These are phyloP conservation scores for Litsea cubeba DNA, from an alignment of 164 flowering plant species.

Conservation along the genomic window DNA sequence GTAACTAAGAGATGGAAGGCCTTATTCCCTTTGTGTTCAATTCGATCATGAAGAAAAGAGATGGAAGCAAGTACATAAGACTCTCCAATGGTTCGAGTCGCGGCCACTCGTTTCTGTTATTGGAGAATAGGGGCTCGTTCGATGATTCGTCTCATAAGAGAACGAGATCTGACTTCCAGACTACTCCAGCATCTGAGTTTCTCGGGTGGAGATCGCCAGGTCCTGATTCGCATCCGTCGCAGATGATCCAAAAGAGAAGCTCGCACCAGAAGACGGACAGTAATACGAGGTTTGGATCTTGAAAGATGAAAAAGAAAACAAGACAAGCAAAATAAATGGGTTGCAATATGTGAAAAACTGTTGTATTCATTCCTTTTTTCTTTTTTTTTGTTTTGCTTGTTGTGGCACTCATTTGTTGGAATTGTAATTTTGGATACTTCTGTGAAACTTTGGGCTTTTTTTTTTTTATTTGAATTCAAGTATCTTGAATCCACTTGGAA, in stretches of 20 bases:
- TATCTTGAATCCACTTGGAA: no score
- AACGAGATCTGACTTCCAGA: constrained; percentile 7
- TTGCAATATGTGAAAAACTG: background rate
- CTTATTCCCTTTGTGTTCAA: constrained; percentile 34
- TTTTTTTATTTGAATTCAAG: no score
- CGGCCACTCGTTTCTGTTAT: constrained; percentile 19
- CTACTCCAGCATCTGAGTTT: background rate
- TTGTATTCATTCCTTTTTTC: background rate
- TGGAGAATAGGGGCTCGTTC: background rate
- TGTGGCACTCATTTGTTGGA: background rate
- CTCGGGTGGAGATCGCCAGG: background rate
- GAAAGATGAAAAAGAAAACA: background rate
- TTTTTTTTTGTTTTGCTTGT: background rate
- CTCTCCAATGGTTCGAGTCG: constrained; percentile 24
- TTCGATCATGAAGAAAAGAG: constrained; percentile 28
- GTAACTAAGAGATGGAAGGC: constrained; percentile 28
- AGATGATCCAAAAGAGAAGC: background rate
- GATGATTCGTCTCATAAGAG: constrained; percentile 37
- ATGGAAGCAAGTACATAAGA: constrained; percentile 20
- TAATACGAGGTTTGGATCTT: background rate
- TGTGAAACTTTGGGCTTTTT: background rate
- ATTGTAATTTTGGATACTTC: background rate
- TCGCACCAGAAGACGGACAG: background rate
- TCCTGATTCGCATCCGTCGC: background rate
- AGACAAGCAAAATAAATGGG: background rate